A percentile compares a stretch with the other conserved stretches of the same genome.
These are phyloP conservation scores for Buddleja alternifolia DNA, from an alignment of 257 asterid genomes.

Conservation along the genomic window DNA sequence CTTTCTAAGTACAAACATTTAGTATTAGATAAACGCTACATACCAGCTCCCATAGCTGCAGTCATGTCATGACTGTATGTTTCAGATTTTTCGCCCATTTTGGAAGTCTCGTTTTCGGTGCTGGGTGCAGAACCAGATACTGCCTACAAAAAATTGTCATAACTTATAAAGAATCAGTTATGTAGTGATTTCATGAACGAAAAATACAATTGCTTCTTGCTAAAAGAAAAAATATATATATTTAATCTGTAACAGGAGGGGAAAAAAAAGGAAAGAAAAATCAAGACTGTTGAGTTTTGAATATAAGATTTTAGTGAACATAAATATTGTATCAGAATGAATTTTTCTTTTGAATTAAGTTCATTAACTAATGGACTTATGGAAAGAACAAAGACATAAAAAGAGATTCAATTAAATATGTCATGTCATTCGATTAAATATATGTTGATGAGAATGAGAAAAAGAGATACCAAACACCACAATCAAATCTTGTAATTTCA, in stretches of 20 bases:
- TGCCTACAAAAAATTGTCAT: no score
- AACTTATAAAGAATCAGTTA: conserved; percentile 9
- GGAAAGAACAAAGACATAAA: neutral
- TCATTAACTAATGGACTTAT: neutral
- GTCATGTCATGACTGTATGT: conserved; percentile 92
- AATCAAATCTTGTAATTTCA: conserved; percentile 6
- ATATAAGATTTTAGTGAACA: no score
- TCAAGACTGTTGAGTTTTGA: no score
- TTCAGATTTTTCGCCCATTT: conserved; percentile 65
- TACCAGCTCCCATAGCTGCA: conserved; percentile 99
- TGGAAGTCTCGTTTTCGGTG: conserved; percentile 49
- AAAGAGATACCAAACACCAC: neutral
- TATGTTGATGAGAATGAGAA: no score
- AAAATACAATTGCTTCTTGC: neutral
- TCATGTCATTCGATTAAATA: no score
- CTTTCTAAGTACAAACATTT: neutral
- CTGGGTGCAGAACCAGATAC: conserved; percentile 71
- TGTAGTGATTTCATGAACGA: neutral
- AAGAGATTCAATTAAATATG: neutral
- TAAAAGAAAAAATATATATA: neutral
- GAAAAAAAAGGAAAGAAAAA: neutral
- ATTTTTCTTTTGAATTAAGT: neutral
- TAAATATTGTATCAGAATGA: neutral
- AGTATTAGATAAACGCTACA: conserved; percentile 24
- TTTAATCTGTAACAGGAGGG: neutral